A percentile compares a stretch with the other conserved stretches of the same genome.
These are phyloP conservation scores for Aspergillus biplanus DNA, from an alignment of 495 filamentous ascomycete genomes.

Conservation along the genomic window DNA sequence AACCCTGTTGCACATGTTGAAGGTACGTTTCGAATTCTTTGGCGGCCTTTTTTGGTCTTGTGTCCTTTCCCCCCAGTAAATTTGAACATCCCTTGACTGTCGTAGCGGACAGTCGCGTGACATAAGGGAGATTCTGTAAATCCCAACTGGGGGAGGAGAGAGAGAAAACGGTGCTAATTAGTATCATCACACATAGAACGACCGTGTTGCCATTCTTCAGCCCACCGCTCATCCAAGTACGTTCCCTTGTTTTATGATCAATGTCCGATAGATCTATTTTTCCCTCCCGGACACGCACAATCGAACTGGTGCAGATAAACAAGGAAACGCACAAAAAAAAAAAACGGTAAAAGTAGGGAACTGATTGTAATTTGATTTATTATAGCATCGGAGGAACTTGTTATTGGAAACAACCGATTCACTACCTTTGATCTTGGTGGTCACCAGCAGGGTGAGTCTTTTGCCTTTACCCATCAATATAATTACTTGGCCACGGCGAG, in stretches of 20 bases:
- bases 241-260: constrained; percentile 31
- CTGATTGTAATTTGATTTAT: constrained; percentile 7
- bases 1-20: constrained; percentile 88
- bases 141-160: neutral
- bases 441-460: constrained; percentile 84
- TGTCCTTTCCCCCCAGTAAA: neutral
- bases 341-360: neutral
- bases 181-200: constrained; percentile 60
- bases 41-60: neutral
- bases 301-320: neutral
- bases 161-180: constrained; percentile 22
- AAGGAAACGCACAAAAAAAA: constrained; percentile 1
- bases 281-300: neutral
- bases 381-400: constrained; percentile 89
- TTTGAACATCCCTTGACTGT: neutral
- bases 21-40: constrained; percentile 59
- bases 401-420: constrained; percentile 95
- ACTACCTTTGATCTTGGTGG: constrained; percentile 97
- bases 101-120: neutral
- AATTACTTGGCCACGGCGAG: neutral
- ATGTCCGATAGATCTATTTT: neutral
- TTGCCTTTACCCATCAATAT: constrained; percentile 2
- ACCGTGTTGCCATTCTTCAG: constrained; percentile 90
- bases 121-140: neutral
- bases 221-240: constrained; percentile 88